Evolutionary conservation across 1,284 basidiomycete genomes (phyloP).

Genomic region (Ceratobasidium sp.): DNA sequence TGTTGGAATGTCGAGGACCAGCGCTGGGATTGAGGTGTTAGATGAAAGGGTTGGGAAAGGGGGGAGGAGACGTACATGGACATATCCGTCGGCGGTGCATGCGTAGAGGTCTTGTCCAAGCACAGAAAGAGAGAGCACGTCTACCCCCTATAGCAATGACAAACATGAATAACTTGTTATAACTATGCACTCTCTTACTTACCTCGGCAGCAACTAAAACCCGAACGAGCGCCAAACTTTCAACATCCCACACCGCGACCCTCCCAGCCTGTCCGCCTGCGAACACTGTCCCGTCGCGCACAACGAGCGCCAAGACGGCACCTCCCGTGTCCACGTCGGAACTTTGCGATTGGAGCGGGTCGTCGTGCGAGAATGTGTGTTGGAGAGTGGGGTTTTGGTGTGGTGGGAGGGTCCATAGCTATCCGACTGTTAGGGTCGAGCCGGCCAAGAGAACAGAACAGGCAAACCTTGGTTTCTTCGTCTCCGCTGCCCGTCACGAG

Average conservation of each 20-base stretch:
- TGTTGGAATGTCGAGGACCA: conserved; percentile 87
- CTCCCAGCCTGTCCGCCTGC: conserved; percentile 95
- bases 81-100: conserved; percentile 82
- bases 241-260: conserved; percentile 91
- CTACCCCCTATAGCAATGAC: conserved; percentile 64
- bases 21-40: conserved; percentile 58
- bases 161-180: too few relatives aligned
- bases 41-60: background rate
- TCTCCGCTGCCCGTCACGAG: conserved; percentile 90
- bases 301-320: conserved; percentile 80
- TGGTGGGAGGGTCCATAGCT: conserved; percentile 41
- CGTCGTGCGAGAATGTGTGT: conserved; percentile 41
- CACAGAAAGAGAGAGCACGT: conserved; percentile 82
- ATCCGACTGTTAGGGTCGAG: background rate
- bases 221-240: conserved; percentile 86
- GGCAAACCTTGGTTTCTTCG: conserved; percentile 80
- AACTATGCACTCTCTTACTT: conserved; percentile 45
- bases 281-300: conserved; percentile 82
- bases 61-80: conserved; percentile 64
- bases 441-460: background rate
- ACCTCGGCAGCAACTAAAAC: conserved; percentile 88
- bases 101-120: conserved; percentile 83
- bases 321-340: conserved; percentile 66
- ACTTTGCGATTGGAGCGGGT: conserved; percentile 60
- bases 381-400: conserved; percentile 21